phyloP scores from a whole-genome alignment of 371 early-diverging fungal species.

The Rhizopus delemar region DNA sequence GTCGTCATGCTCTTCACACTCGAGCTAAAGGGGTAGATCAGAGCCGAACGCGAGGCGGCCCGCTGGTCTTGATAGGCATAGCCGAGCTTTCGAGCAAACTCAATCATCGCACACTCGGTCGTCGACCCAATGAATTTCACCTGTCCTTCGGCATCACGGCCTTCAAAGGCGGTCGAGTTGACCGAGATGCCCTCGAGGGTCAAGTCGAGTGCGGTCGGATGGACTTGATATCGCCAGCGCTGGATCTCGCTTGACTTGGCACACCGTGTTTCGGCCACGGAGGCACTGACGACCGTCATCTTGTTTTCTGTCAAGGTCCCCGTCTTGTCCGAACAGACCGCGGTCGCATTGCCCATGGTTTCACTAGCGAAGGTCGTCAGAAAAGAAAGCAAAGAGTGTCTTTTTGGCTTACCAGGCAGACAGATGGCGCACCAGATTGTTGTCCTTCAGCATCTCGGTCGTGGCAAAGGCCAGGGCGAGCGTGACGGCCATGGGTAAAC shows the following conservation, averaged over 20 bases:
- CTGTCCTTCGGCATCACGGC: conserved; percentile 51
- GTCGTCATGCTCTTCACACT: conserved; percentile 63
- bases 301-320: conserved; percentile 82
- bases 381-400: too few species aligned
- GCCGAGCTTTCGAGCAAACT: conserved; percentile 51
- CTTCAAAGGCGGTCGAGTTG: conserved; percentile 78
- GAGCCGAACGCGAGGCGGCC: conserved; percentile 29
- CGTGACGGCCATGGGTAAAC: conserved; percentile 87
- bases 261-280: conserved; percentile 29
- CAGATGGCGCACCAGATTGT: conserved; percentile 78
- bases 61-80: conserved; percentile 45
- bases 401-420: conserved; percentile 53
- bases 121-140: conserved; percentile 48
- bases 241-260: conserved; percentile 9
- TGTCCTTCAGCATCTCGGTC: conserved; percentile 72
- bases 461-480: conserved; percentile 78
- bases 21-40: conserved; percentile 58
- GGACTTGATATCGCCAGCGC: conserved; percentile 44
- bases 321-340: conserved; percentile 86
- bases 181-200: conserved; percentile 54
- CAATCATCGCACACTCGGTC: conserved; percentile 66
- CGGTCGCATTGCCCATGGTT: conserved; percentile 85
- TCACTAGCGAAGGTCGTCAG: conserved; percentile 48
- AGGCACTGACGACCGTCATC: conserved; percentile 80
- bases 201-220: conserved; percentile 26